Base-by-base conservation (phyloP, 768 basidiomycete species). In the Leccinum subgranulosum region DNA sequence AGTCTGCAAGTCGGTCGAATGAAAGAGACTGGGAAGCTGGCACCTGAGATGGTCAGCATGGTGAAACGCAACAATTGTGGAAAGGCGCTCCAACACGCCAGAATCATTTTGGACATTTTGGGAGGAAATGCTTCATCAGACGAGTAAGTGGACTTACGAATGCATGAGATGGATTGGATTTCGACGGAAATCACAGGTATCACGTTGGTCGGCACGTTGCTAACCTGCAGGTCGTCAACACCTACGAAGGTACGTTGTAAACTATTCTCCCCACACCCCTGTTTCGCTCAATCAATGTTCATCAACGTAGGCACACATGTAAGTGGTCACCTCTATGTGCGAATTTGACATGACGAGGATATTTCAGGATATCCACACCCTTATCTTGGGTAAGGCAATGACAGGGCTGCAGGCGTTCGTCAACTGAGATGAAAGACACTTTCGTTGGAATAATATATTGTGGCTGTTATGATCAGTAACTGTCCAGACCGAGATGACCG, bases 11-110 rank as follows among this genome's bases (percentile, higher is more conserved):
- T 89, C 3, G 95, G 95, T 2, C 80, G 94, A 29, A 77, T 98
- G 60, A 97, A 97, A 77, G 95, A 98, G 54, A 68, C 76, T 59
- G 83, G 87, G 55, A 79, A 75, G 63, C 63, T 83, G 21, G 84
- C 90, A 2, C 87, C 96, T 3, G 94, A 98, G 72, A 98, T 98
- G 94, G 81, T 98, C 61, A 94, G 92, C 65, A 79, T 98, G 67
- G 80, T 98, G 59, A 98, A 98, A 80, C 82, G 92, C 63, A 98
- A 98, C 68, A 98, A 98, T 65, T 94, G 93, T 65, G 92, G 92
- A 14, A 95, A 95, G 76, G 94, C 96, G 2, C 76, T 98, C 52
- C 78, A 88, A 63, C 92, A 97, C 60, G 76, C 91, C 4, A 79
- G 96, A 31, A 76, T 83, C 56, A 77, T 98, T 46, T 73, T 98